phyloP scores from a whole-genome alignment of 2,329 filamentous ascomycete genomes.

The Colletotrichum liriopes region DNA sequence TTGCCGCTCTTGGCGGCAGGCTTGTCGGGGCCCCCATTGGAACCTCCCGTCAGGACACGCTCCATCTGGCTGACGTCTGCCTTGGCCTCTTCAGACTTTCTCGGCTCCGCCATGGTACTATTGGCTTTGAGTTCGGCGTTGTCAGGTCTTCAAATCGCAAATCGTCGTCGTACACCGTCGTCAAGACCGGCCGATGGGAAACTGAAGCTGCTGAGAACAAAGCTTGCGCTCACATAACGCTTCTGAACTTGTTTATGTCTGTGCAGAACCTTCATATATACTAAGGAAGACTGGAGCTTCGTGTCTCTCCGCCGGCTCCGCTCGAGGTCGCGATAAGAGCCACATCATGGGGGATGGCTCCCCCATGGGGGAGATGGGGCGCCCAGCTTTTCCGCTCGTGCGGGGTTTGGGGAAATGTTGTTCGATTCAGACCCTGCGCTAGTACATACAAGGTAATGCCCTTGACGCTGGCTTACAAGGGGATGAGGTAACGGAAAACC shows the following conservation, averaged over 20 bases:
- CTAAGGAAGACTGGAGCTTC: background rate
- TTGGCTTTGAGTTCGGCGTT: background rate
- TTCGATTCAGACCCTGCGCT: conserved; percentile 32
- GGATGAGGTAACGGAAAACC: conserved; percentile 30
- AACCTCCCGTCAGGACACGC: conserved; percentile 26
- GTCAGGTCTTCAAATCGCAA: background rate
- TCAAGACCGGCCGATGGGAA: conserved; percentile 13
- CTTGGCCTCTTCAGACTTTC: conserved; percentile 25
- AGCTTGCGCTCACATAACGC: background rate
- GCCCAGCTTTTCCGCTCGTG: conserved; percentile 40
- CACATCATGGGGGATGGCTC: conserved; percentile 23
- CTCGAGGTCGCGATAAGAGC: conserved; percentile 27
- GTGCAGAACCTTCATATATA: conserved; percentile 31
- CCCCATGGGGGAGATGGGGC: conserved; percentile 39
- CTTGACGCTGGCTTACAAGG: background rate
- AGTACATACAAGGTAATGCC: conserved; percentile 19
- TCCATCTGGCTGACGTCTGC: conserved; percentile 27
- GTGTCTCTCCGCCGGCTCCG: conserved; percentile 21
- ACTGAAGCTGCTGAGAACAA: background rate
- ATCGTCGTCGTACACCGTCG: background rate
- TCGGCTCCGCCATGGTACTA: conserved; percentile 22
- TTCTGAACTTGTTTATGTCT: background rate
- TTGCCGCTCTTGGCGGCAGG: conserved; percentile 20
- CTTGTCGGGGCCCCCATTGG: conserved; percentile 30
- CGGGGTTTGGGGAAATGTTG: conserved; percentile 30